Evolutionary conservation across 176 grass and related monocot genomes (phyloP), one percentile per base, ranked within the genome.

Genomic region (Cocos nucifera): DNA sequence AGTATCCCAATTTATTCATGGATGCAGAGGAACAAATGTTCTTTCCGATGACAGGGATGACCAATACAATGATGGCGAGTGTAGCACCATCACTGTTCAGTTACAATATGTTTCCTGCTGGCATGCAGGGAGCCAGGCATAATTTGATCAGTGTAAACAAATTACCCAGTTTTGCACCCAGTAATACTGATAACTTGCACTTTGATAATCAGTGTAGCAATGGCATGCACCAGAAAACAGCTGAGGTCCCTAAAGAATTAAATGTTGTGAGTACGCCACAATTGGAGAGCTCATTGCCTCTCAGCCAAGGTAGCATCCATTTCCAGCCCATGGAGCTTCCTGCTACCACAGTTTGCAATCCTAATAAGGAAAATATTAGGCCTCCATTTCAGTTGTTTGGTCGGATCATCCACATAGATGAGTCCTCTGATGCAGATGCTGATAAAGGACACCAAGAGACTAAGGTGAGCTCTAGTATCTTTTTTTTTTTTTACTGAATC

Each of bases 71-170:
- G 0, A 70, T 62, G 71, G 66, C 6, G 54, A 55, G 20, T 28
- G 16, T 64, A 53, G 24, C 35, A 4, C 30, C 56, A 26, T 62
- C 35, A 44, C 35, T 28, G 7, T 60, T 20, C 54, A 63, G 57
- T 19, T 66, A 25, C 27, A 12, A 60, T 62, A 27, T 62, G 26
- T 75, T 69, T 75, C 72, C 77, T 74, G 53, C 62, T 22, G 49
- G 57, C 88, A 83, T 86, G 64, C 79, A 83, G 88, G 88, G 83
- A 91, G 79, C 83, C 79, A 86, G 83, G 83, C 88, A 86, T 51
- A 52, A 51, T 57, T 26, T 53, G 22, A 19, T 19, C 23, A 53
- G 49, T 32, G 56, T 58, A 57, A 63, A 50, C 7, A 30, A 58
- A 75, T 22, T 62, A 48, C 75, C 67, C 5, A 32, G 12, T 22